phyloP scores from a whole-genome alignment of 2,329 filamentous ascomycete species.

The Fusarium brachygibbosum region DNA sequence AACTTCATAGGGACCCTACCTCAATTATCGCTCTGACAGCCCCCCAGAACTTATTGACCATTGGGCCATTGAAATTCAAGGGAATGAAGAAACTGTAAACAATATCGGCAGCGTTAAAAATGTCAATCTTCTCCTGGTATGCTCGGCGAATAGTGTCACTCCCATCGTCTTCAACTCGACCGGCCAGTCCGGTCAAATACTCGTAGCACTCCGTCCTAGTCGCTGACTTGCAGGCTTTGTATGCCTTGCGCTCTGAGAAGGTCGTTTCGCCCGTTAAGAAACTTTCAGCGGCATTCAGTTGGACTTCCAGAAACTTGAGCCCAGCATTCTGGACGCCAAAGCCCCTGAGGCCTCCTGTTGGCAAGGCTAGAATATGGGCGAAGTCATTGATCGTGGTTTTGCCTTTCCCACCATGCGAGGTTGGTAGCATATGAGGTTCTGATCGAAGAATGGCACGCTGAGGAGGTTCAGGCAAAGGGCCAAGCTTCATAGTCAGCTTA shows the following conservation, averaged over 20 bases:
- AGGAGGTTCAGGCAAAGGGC: constrained; percentile 33
- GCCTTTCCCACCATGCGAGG: constrained; percentile 10
- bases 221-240: constrained; percentile 45
- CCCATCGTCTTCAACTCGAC: constrained; percentile 42
- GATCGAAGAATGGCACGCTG: constrained; percentile 31
- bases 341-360: not conserved
- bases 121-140: constrained; percentile 54
- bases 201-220: constrained; percentile 45
- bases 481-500: constrained; percentile 45
- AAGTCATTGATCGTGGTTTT: constrained; percentile 16
- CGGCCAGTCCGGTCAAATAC: constrained; percentile 43
- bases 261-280: constrained; percentile 48
- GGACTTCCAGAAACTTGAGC: constrained; percentile 35
- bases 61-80: constrained; percentile 53
- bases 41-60: constrained; percentile 60
- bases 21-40: constrained; percentile 52
- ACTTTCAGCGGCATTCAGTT: constrained; percentile 47
- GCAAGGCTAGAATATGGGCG: constrained; percentile 43
- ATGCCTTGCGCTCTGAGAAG: constrained; percentile 49
- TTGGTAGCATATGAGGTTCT: constrained; percentile 21
- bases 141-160: constrained; percentile 43
- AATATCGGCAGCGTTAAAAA: constrained; percentile 58
- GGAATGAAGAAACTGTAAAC: constrained; percentile 61
- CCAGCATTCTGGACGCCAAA: not conserved
- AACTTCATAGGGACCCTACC: constrained; percentile 42